Evolutionary conservation across 2,329 filamentous ascomycete genomes (phyloP), one percentile per base, ranked within the genome.

Genomic region (Immersiporthe knoxdaviesiana): DNA sequence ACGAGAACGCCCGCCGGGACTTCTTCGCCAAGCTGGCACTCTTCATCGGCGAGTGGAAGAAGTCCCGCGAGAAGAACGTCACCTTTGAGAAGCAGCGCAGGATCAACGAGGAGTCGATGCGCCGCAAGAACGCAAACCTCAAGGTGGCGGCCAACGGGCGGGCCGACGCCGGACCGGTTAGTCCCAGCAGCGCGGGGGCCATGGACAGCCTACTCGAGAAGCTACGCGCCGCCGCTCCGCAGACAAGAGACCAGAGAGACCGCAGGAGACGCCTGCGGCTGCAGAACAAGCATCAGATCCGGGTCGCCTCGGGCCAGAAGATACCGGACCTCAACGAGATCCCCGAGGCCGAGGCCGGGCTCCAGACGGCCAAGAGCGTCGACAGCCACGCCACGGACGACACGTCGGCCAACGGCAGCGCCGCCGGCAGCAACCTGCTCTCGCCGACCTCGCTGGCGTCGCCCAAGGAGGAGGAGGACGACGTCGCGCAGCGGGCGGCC

Each of bases 151-250:
- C 81, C 16, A 78, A 79, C 18, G 82, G 83, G n/a, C 80, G 78
- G 39, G 79, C 78, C 50, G 81, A 80, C 18, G 79, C 76, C 24
- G 80, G 81, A 24, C 89, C 89, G 7, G 83, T 86, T 39, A 91
- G 90, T 2, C 91, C 93, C 32, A 86, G 87, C 41, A 91, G 88
- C 68, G 93, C 93, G 8, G 96, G 95, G 66, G 96, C 94, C 65
- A 98, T 99, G 94, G 96, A 99, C 81, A 93, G 92, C 54, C 84
- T 99, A 32, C 88, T 99, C 63, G 93, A 97, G 87, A 98, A 98
- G 81, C 84, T 99, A 68, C 91, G 96, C 69, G 94, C 94, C 68
- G 96, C 96, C 1, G 95, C 94, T 68, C 95, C 96, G 39, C 93
- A 97, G 81, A 89, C 92, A 37, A 87, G 92, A 78, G 94, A 97